phyloP scores from a whole-genome alignment of 768 basidiomycete genomes.

The Mycena floridula region DNA sequence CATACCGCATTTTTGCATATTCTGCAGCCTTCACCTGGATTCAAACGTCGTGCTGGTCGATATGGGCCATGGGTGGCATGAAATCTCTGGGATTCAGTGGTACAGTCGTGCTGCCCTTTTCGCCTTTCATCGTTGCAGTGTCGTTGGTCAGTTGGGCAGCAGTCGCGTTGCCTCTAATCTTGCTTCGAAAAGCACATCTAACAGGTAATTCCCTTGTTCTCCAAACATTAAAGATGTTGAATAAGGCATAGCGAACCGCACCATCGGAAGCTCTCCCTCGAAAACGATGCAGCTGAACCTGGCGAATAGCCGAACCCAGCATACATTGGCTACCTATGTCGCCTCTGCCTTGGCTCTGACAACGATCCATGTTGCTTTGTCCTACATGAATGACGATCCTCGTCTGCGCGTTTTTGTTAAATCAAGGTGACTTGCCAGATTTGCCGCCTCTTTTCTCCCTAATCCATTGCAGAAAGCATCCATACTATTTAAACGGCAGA shows the following conservation, averaged over 20 bases:
- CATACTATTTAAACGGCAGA: conserved; percentile 66
- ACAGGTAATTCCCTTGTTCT: conserved; percentile 39
- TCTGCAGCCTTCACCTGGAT: conserved; percentile 44
- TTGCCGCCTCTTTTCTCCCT: not conserved
- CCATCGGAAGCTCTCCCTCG: conserved; percentile 46
- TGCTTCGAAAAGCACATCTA: conserved; percentile 54
- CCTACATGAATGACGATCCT: conserved; percentile 31
- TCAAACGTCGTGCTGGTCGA: too few species aligned
- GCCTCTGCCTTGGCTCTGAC: conserved; percentile 40
- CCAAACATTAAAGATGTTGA: not conserved
- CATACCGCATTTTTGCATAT: conserved; percentile 44
- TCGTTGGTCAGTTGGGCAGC: conserved; percentile 40
- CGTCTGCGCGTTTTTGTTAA: conserved; percentile 55
- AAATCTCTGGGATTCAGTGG: conserved; percentile 22
- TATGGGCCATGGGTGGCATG: conserved; percentile 38
- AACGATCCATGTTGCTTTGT: conserved; percentile 34
- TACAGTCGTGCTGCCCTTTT: conserved; percentile 30
- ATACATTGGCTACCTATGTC: conserved; percentile 39
- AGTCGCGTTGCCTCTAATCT: conserved; percentile 49
- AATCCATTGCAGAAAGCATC: conserved; percentile 53
- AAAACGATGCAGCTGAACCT: conserved; percentile 39
- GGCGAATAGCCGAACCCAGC: conserved; percentile 38
- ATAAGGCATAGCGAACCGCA: conserved; percentile 34
- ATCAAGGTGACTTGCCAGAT: conserved; percentile 47
- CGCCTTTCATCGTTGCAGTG: conserved; percentile 36